These are phyloP conservation scores for Trametes cinnabarina DNA, from an alignment of 768 basidiomycete species.

Conservation along the genomic window DNA sequence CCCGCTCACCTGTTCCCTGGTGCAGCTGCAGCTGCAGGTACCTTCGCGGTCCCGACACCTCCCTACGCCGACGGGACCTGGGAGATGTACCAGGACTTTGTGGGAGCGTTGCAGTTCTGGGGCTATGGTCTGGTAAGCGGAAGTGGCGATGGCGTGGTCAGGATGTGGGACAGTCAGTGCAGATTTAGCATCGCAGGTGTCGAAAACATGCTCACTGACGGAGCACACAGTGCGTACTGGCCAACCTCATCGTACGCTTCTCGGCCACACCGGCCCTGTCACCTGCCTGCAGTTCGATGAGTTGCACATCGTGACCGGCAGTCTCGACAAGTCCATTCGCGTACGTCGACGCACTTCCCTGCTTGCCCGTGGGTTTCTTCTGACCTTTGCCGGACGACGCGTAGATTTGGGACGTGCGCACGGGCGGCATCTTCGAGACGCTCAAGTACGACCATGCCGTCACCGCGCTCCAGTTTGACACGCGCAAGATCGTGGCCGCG, in stretches of 20 bases:
- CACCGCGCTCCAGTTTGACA: conserved; percentile 91
- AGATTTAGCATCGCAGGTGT: not conserved
- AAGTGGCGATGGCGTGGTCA: conserved; percentile 92
- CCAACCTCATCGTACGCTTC: conserved; percentile 88
- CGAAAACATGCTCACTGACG: conserved; percentile 4
- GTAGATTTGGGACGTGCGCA: conserved; percentile 96
- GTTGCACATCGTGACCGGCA: conserved; percentile 87
- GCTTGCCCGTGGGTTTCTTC: conserved; percentile 1
- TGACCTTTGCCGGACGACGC: not conserved
- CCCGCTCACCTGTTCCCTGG: conserved; percentile 51
- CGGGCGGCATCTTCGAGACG: conserved; percentile 83
- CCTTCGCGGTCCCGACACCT: conserved; percentile 81
- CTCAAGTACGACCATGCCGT: conserved; percentile 89
- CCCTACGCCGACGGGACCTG: conserved; percentile 87
- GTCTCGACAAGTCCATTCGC: conserved; percentile 88
- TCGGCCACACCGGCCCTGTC: conserved; percentile 91
- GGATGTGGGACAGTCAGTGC: conserved; percentile 99
- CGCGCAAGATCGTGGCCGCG: conserved; percentile 88
- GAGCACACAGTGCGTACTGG: conserved; percentile 86
- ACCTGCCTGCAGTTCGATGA: conserved; percentile 97
- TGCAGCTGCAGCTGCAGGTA: conserved; percentile 52
- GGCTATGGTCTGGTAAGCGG: conserved; percentile 96
- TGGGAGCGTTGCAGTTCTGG: conserved; percentile 98
- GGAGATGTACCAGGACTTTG: conserved; percentile 97
- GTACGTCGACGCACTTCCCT: conserved; percentile 42